Conservation (phyloP, 2,329 filamentous ascomycete species). For the Colletotrichum sp. region DNA sequence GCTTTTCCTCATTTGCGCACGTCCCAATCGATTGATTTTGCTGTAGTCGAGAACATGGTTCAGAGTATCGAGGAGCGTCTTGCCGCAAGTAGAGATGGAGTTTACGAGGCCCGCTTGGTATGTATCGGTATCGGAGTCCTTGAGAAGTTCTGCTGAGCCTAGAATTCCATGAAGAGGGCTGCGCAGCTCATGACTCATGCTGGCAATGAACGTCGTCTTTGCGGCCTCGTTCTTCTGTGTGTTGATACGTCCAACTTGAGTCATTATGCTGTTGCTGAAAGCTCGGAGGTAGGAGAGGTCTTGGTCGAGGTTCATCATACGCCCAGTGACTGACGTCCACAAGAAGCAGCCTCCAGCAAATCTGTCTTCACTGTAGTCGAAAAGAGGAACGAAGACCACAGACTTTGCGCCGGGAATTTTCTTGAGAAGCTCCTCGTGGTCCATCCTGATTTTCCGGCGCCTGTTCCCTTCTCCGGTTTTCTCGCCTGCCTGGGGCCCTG, state of each 20-base stretch:
- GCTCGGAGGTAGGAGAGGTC: constrained; percentile 38
- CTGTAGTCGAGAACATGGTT: constrained; percentile 53
- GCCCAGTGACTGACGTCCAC: constrained; percentile 35
- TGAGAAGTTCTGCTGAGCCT: constrained; percentile 54
- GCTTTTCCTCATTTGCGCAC: constrained; percentile 24
- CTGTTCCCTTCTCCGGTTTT: background rate
- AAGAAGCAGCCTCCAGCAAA: constrained; percentile 39
- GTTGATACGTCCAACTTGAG: constrained; percentile 58
- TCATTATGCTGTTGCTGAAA: constrained; percentile 52
- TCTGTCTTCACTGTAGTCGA: constrained; percentile 37
- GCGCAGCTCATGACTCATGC: constrained; percentile 62
- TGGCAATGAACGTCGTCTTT: constrained; percentile 64
- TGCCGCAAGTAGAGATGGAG: constrained; percentile 51
- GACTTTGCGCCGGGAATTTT: constrained; percentile 36
- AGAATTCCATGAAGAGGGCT: constrained; percentile 63
- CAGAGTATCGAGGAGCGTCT: constrained; percentile 53
- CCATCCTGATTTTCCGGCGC: constrained; percentile 26
- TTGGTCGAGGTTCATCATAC: constrained; percentile 39
- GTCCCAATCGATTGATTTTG: constrained; percentile 41
- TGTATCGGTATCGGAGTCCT: constrained; percentile 41
- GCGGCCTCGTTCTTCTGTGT: constrained; percentile 55
- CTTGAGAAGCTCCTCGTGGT: constrained; percentile 36
- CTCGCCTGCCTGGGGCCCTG: background rate
- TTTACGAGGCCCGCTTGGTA: constrained; percentile 48
- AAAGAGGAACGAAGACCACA: constrained; percentile 39